Conservation (phyloP, 192 early-diverging fungal genomes). For the Coemansia biformis region DNA sequence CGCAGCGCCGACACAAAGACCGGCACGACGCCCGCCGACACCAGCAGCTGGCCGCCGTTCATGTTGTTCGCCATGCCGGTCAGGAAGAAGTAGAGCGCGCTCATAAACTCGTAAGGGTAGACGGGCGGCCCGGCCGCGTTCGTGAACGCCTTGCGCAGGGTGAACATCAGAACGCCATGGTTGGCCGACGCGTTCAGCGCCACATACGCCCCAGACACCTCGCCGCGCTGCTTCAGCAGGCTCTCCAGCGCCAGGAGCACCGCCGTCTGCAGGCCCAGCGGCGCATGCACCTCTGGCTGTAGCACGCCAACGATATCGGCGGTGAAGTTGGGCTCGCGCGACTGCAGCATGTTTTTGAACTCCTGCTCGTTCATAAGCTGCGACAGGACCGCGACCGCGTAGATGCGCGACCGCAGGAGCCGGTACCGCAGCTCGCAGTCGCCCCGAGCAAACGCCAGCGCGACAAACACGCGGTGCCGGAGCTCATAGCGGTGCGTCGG, state of each 20-base stretch:
- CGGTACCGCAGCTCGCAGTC: slow-evolving; percentile 44
- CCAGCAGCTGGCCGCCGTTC: slow-evolving; percentile 82
- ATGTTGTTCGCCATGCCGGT: slow-evolving; percentile 72
- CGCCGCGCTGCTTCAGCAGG: slow-evolving; percentile 70
- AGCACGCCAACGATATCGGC: slow-evolving; percentile 70
- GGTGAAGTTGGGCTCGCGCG: slow-evolving; percentile 85
- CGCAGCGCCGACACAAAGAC: slow-evolving; percentile 67
- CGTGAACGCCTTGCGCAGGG: slow-evolving; percentile 67
- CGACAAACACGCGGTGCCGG: slow-evolving; percentile 74
- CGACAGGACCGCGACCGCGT: slow-evolving; percentile 75
- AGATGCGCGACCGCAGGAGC: slow-evolving; percentile 67
- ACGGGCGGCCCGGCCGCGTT: slow-evolving; percentile 41
- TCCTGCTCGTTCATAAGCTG: slow-evolving; percentile 49
- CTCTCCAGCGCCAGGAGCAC: slow-evolving; percentile 79
- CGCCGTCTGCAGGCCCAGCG: slow-evolving; percentile 68
- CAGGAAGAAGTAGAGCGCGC: slow-evolving; percentile 75
- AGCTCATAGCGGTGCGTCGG: slow-evolving; percentile 71
- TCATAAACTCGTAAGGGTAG: slow-evolving; percentile 64
- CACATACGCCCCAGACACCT: slow-evolving; percentile 72
- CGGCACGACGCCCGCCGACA: slow-evolving; percentile 85
- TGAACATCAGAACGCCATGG: slow-evolving; percentile 83
- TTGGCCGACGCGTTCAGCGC: slow-evolving; percentile 89
- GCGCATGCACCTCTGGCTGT: slow-evolving; percentile 64
- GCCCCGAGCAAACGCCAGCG: slow-evolving; percentile 53
- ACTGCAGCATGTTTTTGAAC: slow-evolving; percentile 67